A percentile compares a stretch with the other conserved stretches of the same genome.
Conservation (phyloP, 2,329 filamentous ascomycete genomes). For the Trichoderma polysporum region DNA sequence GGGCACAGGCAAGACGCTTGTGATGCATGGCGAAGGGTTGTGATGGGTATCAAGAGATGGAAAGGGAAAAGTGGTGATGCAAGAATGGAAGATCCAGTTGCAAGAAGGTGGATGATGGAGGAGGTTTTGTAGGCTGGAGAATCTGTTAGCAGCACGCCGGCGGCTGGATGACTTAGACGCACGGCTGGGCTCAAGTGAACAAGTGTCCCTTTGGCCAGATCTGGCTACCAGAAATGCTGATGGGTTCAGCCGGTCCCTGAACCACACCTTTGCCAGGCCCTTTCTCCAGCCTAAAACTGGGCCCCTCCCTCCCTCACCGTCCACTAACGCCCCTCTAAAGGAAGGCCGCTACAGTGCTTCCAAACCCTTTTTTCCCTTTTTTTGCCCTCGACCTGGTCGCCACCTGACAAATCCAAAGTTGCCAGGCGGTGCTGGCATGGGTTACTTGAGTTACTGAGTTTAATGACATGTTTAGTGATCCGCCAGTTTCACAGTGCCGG, state of each 20-base stretch:
- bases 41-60: slow-evolving; percentile 12
- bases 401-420: slow-evolving; percentile 17
- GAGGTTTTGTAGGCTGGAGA: slow-evolving; percentile 38
- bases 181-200: slow-evolving; percentile 42
- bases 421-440: no score
- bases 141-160: background rate
- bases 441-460: no score
- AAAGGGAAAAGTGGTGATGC: slow-evolving; percentile 22
- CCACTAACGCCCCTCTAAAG: slow-evolving; percentile 12
- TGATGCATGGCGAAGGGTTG: slow-evolving; percentile 45
- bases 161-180: slow-evolving; percentile 21
- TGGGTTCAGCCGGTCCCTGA: slow-evolving; percentile 3
- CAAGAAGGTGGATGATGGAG: slow-evolving; percentile 29
- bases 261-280: slow-evolving; percentile 1
- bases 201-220: slow-evolving; percentile 42
- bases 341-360: slow-evolving; percentile 7
- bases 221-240: slow-evolving; percentile 3
- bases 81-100: slow-evolving; percentile 24
- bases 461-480: background rate
- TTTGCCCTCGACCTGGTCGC: background rate
- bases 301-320: slow-evolving; percentile 8
- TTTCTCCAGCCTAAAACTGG: slow-evolving; percentile 15
- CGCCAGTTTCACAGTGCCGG: background rate
- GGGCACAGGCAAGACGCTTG: slow-evolving; percentile 53
- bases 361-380: background rate